Evolutionary conservation across 805 yeast species (phyloP).

Genomic region (Wickerhamia fluorescens): DNA sequence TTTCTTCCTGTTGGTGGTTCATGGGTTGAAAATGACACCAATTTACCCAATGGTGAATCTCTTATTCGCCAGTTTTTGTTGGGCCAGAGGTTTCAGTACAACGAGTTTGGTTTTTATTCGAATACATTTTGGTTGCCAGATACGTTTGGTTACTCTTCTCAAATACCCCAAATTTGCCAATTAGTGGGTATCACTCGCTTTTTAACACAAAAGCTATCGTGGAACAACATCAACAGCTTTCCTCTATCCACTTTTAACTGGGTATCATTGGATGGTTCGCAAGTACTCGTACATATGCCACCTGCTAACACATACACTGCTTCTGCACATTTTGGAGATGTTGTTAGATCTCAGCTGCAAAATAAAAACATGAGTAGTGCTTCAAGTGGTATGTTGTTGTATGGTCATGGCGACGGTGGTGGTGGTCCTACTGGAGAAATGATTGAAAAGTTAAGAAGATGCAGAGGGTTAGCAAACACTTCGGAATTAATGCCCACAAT

Average conservation of each 20-base stretch:
- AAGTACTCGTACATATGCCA: conserved; percentile 94
- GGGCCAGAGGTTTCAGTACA: conserved; percentile 81
- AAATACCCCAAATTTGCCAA: conserved; percentile 88
- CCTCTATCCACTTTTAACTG: conserved; percentile 91
- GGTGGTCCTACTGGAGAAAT: conserved; percentile 96
- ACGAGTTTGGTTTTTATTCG: conserved; percentile 71
- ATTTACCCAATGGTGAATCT: conserved; percentile 92
- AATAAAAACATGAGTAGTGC: conserved; percentile 80
- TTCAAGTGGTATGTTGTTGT: conserved; percentile 73
- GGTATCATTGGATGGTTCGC: conserved; percentile 93
- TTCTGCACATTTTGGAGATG: conserved; percentile 88
- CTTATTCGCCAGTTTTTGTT: conserved; percentile 79
- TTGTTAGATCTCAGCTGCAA: conserved; percentile 66
- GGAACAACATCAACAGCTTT: conserved; percentile 91
- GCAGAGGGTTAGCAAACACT: conserved; percentile 79
- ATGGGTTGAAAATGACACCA: conserved; percentile 97
- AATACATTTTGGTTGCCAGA: conserved; percentile 93
- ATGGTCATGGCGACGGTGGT: conserved; percentile 97
- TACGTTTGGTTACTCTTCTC: conserved; percentile 94
- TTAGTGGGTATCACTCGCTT: conserved; percentile 79
- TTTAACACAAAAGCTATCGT: conserved; percentile 86
- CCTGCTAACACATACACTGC: conserved; percentile 96
- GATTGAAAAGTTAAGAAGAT: conserved; percentile 87
- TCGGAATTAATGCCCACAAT: conserved; percentile 78
- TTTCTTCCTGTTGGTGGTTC: conserved; percentile 94